Evolutionary conservation across 768 basidiomycete species (phyloP).

Genomic region (Lentinula lateritia): DNA sequence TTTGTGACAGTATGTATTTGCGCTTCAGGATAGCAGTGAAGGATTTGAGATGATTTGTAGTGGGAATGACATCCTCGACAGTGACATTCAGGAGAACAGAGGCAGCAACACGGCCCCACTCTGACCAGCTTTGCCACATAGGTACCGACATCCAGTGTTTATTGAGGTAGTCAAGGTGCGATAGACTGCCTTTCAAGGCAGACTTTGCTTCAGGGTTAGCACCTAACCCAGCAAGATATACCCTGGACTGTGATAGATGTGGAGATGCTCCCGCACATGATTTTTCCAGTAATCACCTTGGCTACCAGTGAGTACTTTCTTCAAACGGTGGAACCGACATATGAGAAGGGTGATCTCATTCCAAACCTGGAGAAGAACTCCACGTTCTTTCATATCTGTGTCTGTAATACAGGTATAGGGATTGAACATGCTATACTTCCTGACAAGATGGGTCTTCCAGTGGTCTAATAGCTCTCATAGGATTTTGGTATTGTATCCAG

Average conservation of each 20-base stretch:
- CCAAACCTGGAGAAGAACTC: slow-evolving; percentile 23
- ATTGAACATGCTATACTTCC: slow-evolving; percentile 11
- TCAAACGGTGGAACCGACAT: slow-evolving; percentile 30
- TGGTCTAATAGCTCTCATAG: slow-evolving; percentile 15
- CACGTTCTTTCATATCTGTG: slow-evolving; percentile 7
- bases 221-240: neutral
- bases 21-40: slow-evolving; percentile 31
- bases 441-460: slow-evolving; percentile 17
- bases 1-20: slow-evolving; percentile 18
- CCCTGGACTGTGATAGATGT: too few relatives aligned
- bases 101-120: slow-evolving; percentile 18
- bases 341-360: slow-evolving; percentile 24
- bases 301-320: slow-evolving; percentile 1
- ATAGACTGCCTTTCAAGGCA: slow-evolving; percentile 8
- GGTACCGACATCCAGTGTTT: slow-evolving; percentile 17
- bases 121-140: slow-evolving; percentile 29
- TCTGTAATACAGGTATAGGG: slow-evolving; percentile 23
- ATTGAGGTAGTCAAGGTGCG: slow-evolving; percentile 18
- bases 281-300: too few relatives aligned
- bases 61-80: slow-evolving; percentile 30
- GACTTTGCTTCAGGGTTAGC: neutral
- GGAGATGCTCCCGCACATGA: too few relatives aligned
- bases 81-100: slow-evolving; percentile 13
- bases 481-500: slow-evolving; percentile 21
- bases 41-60: slow-evolving; percentile 5